Conservation (phyloP, 257 asterid genomes). For the Penstemon newberryi region DNA sequence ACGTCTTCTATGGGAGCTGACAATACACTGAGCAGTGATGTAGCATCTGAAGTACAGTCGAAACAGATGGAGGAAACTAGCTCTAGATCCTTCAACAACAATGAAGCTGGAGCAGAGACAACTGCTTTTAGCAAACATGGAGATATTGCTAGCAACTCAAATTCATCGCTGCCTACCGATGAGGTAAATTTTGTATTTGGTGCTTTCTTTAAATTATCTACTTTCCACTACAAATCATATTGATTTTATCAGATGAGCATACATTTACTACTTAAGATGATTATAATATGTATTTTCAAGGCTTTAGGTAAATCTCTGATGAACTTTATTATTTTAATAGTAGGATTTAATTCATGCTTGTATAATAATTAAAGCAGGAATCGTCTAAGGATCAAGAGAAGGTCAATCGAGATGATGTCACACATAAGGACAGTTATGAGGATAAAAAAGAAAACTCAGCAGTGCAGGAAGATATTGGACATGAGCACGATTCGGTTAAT, state of each 20-base stretch:
- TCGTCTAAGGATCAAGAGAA: slow-evolving; percentile 20
- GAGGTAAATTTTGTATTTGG: slow-evolving; percentile 12
- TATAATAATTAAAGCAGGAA: slow-evolving; percentile 18
- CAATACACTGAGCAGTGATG: slow-evolving; percentile 15
- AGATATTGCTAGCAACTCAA: neutral
- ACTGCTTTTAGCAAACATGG: neutral
- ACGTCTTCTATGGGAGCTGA: slow-evolving; percentile 23
- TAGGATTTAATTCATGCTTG: neutral
- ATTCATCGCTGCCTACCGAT: neutral
- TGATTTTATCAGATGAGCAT: neutral
- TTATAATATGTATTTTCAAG: neutral
- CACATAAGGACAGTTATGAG: slow-evolving; percentile 8
- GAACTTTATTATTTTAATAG: neutral
- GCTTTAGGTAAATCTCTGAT: neutral
- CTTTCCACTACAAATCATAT: too few relatives aligned
- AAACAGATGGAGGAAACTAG: slow-evolving; percentile 20
- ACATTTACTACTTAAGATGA: neutral
- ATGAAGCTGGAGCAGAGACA: slow-evolving; percentile 21
- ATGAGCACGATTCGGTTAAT: slow-evolving; percentile 1
- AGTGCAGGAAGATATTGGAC: slow-evolving; percentile 11
- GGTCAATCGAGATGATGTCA: slow-evolving; percentile 12
- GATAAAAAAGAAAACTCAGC: slow-evolving; percentile 18
- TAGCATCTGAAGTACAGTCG: slow-evolving; percentile 16
- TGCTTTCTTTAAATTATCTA: neutral
- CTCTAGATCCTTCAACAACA: slow-evolving; percentile 14